phyloP scores from a whole-genome alignment of 441 rosid genomes.

The Geranium incanum region DNA sequence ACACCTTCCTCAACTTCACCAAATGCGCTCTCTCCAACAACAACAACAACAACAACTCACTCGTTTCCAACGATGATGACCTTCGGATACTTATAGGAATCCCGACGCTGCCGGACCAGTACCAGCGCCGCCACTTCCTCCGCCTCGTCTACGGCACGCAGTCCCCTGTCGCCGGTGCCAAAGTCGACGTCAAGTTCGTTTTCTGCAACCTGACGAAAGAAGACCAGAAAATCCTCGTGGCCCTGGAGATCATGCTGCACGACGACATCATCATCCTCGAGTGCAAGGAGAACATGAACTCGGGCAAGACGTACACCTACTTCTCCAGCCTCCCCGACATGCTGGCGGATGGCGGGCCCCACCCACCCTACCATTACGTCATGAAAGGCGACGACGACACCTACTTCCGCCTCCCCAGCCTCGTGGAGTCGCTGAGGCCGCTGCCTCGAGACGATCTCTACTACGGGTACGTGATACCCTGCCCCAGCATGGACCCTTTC shows the following conservation, averaged over 20 bases:
- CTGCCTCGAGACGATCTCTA: slow-evolving; percentile 68
- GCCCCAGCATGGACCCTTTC: slow-evolving; percentile 82
- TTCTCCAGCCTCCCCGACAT: slow-evolving; percentile 68
- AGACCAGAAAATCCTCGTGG: slow-evolving; percentile 71
- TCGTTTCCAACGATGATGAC: no score
- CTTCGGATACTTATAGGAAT: slow-evolving; percentile 65
- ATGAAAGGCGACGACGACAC: slow-evolving; percentile 78
- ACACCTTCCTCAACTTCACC: slow-evolving; percentile 5
- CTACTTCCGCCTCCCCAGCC: slow-evolving; percentile 42
- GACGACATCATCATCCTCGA: slow-evolving; percentile 69
- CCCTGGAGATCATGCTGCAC: slow-evolving; percentile 73
- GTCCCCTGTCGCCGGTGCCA: slow-evolving; percentile 26
- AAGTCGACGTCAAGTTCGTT: slow-evolving; percentile 74
- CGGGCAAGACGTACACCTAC: slow-evolving; percentile 77
- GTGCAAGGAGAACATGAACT: slow-evolving; percentile 76
- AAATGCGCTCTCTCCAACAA: slow-evolving; percentile 18
- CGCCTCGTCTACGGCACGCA: slow-evolving; percentile 66
- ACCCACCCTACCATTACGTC: slow-evolving; percentile 72
- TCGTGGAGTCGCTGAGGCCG: slow-evolving; percentile 54
- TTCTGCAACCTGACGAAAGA: slow-evolving; percentile 81
- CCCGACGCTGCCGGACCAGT: slow-evolving; percentile 68
- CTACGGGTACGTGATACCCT: slow-evolving; percentile 72
- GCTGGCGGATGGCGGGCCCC: slow-evolving; percentile 27
- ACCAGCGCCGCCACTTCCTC: slow-evolving; percentile 56
- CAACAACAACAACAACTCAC: no score